Percentiles rank a stretch among this genome's conserved stretches.
Evolutionary conservation across 23 red algal genomes (phyloP).

Genomic region (Gracilariopsis chorda): DNA sequence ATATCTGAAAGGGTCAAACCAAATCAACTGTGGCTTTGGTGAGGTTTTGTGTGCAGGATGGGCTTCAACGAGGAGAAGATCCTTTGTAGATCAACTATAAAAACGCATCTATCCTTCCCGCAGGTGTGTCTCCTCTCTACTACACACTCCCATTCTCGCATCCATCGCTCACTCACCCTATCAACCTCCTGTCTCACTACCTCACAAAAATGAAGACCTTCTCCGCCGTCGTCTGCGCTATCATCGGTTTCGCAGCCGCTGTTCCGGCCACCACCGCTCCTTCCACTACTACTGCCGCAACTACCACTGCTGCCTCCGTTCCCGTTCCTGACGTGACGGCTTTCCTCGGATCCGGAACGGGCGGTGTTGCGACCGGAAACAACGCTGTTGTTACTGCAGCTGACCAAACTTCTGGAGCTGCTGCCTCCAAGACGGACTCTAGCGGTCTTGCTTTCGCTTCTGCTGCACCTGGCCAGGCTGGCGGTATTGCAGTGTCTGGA

Average conservation of each 20-base stretch:
- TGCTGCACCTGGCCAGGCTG: neutral
- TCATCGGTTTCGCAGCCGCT: neutral
- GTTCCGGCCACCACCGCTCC: neutral
- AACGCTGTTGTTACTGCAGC: neutral
- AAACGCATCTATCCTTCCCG: too few species aligned
- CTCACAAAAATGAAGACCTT: slow-evolving; percentile 4
- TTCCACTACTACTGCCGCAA: neutral
- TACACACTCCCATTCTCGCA: too few species aligned
- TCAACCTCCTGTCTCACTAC: neutral
- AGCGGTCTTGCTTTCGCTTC: neutral
- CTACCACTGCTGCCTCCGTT: neutral
- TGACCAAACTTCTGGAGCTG: neutral
- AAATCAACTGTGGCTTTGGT: too few species aligned
- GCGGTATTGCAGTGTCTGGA: neutral
- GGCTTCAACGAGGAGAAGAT: too few species aligned
- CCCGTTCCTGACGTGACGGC: neutral
- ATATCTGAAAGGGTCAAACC: too few species aligned
- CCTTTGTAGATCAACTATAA: too few species aligned
- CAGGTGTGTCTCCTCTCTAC: too few species aligned
- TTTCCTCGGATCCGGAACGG: neutral
- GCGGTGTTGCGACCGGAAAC: neutral
- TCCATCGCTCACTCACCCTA: neutral
- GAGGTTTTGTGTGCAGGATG: too few species aligned
- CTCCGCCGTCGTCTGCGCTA: neutral
- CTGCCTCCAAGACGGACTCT: neutral